Evolutionary conservation across 1,284 basidiomycete genomes (phyloP), one percentile per base, ranked within the genome.

Genomic region (Melampsora americana): DNA sequence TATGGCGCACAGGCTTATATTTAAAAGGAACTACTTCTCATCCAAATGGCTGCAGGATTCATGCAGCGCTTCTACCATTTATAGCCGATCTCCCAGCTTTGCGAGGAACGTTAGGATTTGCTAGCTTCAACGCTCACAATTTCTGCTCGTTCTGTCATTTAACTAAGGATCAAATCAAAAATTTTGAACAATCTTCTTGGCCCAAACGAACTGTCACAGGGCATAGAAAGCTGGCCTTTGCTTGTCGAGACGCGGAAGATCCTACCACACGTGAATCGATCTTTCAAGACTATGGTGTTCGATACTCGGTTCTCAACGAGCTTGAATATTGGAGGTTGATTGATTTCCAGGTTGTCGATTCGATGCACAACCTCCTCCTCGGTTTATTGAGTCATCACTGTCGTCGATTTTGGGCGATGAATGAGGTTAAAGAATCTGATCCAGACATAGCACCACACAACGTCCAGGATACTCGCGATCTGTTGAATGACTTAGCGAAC

Each of bases 301-400:
- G 30, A 12, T 62, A 20, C 60, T 62, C n/a, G 12, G n/a, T 44
- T 62, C 42, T 44, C 20, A 12, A 12, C n/a, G 28, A 32, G 30
- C 46, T 48, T 48, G 20, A 48, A 48, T 48, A 48, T 20, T 48
- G 46, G 46, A 48, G 46, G 46, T 20, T 48, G 46, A 48, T 48
- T 48, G 46, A 48, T 20, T 11, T 48, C 20, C 46, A 48, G 46
- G 46, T 48, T 11, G 46, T 48, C 11, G 46, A 75, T 61, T 32
- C 72, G 26, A 75, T 75, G 53, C 65, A 75, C 35, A 75, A 67
- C 30, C 56, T 75, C 1, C 42, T 75, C 5, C 26, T 75, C 9
- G 50, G 65, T 6, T 18, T 66, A 3, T 20, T 66, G 18, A 26
- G 66, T 14, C 66, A 61, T 60, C 70, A 73, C 46, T 66, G 61